Conservation (phyloP, 139 green algal species). For the Desmodesmus armatus region DNA sequence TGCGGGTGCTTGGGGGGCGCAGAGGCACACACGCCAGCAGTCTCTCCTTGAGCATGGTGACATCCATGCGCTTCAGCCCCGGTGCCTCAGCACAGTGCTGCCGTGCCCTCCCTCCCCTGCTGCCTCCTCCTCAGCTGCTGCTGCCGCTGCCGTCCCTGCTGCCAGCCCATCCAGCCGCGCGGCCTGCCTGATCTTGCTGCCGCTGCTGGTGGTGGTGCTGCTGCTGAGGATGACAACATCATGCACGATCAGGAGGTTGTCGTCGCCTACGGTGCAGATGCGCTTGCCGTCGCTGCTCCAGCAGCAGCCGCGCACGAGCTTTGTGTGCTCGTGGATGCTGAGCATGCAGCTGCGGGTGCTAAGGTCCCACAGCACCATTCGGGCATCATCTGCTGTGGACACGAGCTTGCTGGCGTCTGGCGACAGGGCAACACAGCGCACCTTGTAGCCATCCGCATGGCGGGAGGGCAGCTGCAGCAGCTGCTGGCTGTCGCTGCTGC, state of each 20-base stretch:
- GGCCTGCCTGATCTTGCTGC: background rate
- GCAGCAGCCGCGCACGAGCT: slow-evolving; percentile 10
- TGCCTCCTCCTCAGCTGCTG: background rate
- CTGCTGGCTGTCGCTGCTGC: background rate
- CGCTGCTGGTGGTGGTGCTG: slow-evolving; percentile 13
- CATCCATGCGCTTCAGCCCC: no score
- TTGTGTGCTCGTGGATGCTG: slow-evolving; percentile 23
- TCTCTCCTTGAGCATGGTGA: no score
- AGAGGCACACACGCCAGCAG: slow-evolving; percentile 30
- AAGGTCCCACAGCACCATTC: slow-evolving; percentile 44
- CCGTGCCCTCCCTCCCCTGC: no score
- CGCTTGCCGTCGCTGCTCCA: slow-evolving; percentile 18
- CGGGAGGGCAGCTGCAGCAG: slow-evolving; percentile 23
- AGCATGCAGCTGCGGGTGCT: background rate
- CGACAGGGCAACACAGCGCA: slow-evolving; percentile 29
- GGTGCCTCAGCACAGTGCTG: no score
- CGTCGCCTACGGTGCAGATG: slow-evolving; percentile 25
- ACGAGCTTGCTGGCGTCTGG: slow-evolving; percentile 21
- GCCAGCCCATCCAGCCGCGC: background rate
- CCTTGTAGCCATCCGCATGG: slow-evolving; percentile 40
- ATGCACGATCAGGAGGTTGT: slow-evolving; percentile 18
- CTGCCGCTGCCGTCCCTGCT: background rate
- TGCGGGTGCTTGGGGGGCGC: background rate
- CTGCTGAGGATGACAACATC: slow-evolving; percentile 35
- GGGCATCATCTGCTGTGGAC: slow-evolving; percentile 17